Evolutionary conservation across 495 filamentous ascomycete species (phyloP), one percentile per base, ranked within the genome.

Genomic region (Xylaria flabelliformis): DNA sequence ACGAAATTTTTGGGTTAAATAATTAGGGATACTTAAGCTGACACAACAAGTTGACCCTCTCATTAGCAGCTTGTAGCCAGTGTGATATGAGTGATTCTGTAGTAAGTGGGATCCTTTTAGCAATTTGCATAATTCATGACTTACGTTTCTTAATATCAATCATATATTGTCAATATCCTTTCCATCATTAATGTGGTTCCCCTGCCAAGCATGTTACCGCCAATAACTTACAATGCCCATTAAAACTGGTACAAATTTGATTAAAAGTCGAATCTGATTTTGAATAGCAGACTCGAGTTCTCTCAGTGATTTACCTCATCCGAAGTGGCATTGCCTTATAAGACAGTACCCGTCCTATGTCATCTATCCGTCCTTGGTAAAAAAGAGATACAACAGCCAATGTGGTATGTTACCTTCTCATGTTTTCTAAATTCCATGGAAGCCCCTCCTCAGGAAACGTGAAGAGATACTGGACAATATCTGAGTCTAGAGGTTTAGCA

Each of bases 381-480:
- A 9, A 24, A 8, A 51, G 19, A 8, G 19, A 0, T 3, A 10
- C 2, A 51, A 6, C 3, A 48, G 46, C 46, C 19, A n/a, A 19
- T 48, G 1, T 48, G 24, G 3, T 10, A 5, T 9, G 12, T 62
- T 8, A 62, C 21, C 24, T 24, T 5, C 21, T 26, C 9, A 44
- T n/a, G 48, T 36, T 32, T 24, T 53, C 44, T 8, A 66, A 3
- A 24, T 53, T 39, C 64, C 64, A 66, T 12, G 21, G 64, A 39
- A 17, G 21, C 8, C 26, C 44, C 21, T 46, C 46, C 8, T 66
- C 29, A 9, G 64, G 64, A 21, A 53, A 0, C 1, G 29, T 32
- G 13, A 66, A 66, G 3, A 66, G 46, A n/a, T 66, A 50, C 8
- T 66, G 64, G 0, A 66, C 29, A 66, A 53, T 53, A 5, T 66